Conservation (phyloP, 768 basidiomycete genomes). For the Tylopilus felleus region DNA sequence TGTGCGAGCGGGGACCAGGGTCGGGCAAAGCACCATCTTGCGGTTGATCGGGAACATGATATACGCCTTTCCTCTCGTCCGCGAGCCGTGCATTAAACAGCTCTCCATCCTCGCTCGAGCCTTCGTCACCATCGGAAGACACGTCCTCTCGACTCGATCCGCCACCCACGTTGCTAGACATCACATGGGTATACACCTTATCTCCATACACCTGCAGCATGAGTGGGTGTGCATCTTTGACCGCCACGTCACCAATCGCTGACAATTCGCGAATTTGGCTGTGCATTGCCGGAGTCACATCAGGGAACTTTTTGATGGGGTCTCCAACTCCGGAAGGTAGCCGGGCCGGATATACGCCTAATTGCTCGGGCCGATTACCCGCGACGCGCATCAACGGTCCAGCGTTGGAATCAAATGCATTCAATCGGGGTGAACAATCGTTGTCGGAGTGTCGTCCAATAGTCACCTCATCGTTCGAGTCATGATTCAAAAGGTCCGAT, state of each 20-base stretch:
- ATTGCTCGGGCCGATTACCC: not conserved
- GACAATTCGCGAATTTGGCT: not conserved
- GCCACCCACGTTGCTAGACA: not conserved
- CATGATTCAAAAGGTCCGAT: not conserved
- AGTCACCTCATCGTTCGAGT: not conserved
- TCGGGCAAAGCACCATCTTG: not conserved
- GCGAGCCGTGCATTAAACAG: not conserved
- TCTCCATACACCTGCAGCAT: not conserved
- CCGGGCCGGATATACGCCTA: not conserved
- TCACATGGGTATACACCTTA: not conserved
- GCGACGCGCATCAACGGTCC: not conserved
- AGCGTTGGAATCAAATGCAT: not conserved
- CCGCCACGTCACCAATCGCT: not conserved
- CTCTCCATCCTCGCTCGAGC: not conserved
- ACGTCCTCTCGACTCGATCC: not conserved
- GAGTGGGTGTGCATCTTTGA: not conserved
- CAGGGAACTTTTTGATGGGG: not conserved
- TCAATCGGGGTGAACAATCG: not conserved
- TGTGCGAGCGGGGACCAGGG: not conserved
- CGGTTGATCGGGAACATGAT: not conserved
- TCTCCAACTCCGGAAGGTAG: too few species aligned
- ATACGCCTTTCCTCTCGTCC: not conserved
- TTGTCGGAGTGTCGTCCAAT: not conserved
- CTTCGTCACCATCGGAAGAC: not conserved
- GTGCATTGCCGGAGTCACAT: not conserved